Conservation (phyloP, 331 rosid species). For the Arachis monticola region DNA sequence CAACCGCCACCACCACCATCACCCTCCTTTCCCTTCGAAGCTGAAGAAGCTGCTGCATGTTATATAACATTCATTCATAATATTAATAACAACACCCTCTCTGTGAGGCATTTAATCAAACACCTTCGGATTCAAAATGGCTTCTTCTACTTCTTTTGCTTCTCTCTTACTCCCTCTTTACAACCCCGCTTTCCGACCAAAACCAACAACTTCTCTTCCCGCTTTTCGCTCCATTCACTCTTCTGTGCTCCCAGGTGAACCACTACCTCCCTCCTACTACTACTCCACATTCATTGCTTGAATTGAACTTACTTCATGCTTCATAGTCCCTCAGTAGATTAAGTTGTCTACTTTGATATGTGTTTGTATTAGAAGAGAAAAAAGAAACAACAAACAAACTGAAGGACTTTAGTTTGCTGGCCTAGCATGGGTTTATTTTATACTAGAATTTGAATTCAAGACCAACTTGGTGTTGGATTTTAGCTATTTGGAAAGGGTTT, state of each 20-base stretch:
- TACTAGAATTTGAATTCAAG: not conserved
- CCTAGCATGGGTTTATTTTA: too few relatives aligned
- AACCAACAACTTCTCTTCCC: constrained; percentile 29
- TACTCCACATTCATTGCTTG: not conserved
- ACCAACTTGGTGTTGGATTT: not conserved
- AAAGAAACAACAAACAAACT: not conserved
- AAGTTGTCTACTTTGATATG: not conserved
- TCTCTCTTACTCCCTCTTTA: constrained; percentile 60
- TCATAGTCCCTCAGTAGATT: not conserved
- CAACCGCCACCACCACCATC: constrained; percentile 2
- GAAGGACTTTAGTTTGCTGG: too few relatives aligned
- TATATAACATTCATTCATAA: too few relatives aligned
- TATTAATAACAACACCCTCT: not conserved
- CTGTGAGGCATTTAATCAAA: constrained; percentile 25
- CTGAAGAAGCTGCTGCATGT: not conserved
- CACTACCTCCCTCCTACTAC: not conserved
- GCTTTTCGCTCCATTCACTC: constrained; percentile 51
- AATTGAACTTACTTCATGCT: not conserved
- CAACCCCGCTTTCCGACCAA: constrained; percentile 51
- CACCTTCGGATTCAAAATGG: constrained; percentile 48
- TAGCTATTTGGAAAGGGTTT: not conserved
- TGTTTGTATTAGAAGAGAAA: not conserved
- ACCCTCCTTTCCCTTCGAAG: not conserved
- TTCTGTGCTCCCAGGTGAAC: constrained; percentile 46
- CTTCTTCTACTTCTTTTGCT: constrained; percentile 46